Conservation (phyloP, 768 basidiomycete genomes). For the Cystobasidium tubakii region DNA sequence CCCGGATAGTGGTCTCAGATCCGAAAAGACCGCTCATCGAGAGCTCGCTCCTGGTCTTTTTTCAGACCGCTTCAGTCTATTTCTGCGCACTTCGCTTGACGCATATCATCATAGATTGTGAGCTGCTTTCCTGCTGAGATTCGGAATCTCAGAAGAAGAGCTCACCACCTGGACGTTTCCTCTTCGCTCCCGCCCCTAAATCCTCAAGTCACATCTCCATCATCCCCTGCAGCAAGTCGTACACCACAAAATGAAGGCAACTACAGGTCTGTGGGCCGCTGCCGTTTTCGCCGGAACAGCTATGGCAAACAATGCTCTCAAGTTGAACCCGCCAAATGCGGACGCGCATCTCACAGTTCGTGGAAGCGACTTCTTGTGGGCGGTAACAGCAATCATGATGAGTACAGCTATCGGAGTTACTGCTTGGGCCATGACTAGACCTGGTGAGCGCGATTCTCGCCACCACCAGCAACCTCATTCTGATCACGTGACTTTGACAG, state of each 20-base stretch:
- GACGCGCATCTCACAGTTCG: conserved; percentile 52
- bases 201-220: too few species aligned
- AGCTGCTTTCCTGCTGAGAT: too few species aligned
- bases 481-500: not conserved
- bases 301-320: not conserved
- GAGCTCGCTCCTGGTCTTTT: not conserved
- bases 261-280: not conserved
- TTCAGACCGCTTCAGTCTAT: not conserved
- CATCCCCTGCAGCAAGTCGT: too few species aligned
- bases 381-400: conserved; percentile 57
- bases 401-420: conserved; percentile 52
- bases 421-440: conserved; percentile 49
- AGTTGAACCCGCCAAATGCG: conserved; percentile 20
- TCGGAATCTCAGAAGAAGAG: too few species aligned
- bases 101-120: conserved; percentile 5
- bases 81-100: not conserved
- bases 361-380: conserved; percentile 58
- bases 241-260: not conserved
- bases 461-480: not conserved
- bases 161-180: too few species aligned
- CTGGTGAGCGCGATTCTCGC: conserved; percentile 15
- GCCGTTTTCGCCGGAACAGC: not conserved
- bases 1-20: not conserved
- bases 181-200: not conserved
- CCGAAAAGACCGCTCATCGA: not conserved